A percentile compares a stretch with the other conserved stretches of the same genome.
Evolutionary conservation across 768 basidiomycete species (phyloP).

Genomic region (Tephrocybe rancida): DNA sequence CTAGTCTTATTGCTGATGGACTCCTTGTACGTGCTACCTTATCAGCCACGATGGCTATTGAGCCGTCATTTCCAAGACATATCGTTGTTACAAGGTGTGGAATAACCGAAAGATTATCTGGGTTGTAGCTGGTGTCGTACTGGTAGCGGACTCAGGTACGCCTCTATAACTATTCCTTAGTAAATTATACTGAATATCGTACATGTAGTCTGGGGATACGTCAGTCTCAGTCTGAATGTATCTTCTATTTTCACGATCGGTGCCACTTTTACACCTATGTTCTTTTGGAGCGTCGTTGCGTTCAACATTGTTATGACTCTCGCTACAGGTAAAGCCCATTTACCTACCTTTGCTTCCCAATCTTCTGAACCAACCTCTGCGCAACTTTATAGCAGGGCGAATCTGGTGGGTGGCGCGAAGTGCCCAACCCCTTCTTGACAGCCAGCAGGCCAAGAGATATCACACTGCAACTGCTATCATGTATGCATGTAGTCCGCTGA

Average conservation of each 20-base stretch:
- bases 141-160: conserved; percentile 37
- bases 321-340: conserved; percentile 21
- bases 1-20: conserved; percentile 29
- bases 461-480: conserved; percentile 14
- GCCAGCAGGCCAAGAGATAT: conserved; percentile 11
- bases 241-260: not conserved
- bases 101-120: conserved; percentile 4
- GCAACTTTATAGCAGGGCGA: conserved; percentile 14
- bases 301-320: conserved; percentile 25
- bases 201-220: conserved; percentile 24
- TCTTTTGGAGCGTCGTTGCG: conserved; percentile 27
- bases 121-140: conserved; percentile 18
- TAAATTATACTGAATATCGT: not conserved
- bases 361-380: not conserved
- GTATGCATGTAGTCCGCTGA: too few relatives aligned
- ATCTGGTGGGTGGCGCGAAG: conserved; percentile 22
- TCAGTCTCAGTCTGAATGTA: not conserved
- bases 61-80: conserved; percentile 1
- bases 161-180: not conserved
- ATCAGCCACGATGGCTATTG: not conserved
- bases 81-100: conserved; percentile 16
- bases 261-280: conserved; percentile 14
- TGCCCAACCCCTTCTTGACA: conserved; percentile 4
- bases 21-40: conserved; percentile 22
- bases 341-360: not conserved